Conservation (phyloP, 2,329 filamentous ascomycete genomes). For the Aspergillus tubingensis region DNA sequence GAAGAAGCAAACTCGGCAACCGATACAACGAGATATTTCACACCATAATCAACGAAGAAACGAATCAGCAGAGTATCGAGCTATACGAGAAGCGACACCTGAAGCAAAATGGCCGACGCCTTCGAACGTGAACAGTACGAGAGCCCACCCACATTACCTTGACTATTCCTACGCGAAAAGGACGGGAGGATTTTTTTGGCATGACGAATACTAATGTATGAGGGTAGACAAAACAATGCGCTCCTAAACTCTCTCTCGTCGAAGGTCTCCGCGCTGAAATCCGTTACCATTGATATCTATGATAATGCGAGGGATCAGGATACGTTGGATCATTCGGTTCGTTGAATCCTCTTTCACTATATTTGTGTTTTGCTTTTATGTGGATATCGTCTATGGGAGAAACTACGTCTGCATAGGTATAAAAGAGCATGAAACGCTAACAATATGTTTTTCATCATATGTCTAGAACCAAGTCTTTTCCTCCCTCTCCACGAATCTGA, state of each 20-base stretch:
- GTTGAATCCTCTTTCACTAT: conserved; percentile 25
- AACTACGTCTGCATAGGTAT: too few relatives aligned
- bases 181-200: too few relatives aligned
- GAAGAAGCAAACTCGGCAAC: not conserved
- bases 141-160: not conserved
- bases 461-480: conserved; percentile 83
- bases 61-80: not conserved
- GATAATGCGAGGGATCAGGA: conserved; percentile 88
- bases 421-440: too few relatives aligned
- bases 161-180: not conserved
- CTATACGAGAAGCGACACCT: too few relatives aligned
- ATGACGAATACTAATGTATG: not conserved
- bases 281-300: conserved; percentile 96
- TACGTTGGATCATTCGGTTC: conserved; percentile 82
- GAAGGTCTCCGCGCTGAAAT: conserved; percentile 89
- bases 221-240: conserved; percentile 79
- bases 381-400: not conserved
- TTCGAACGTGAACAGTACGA: conserved; percentile 72
- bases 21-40: too few relatives aligned
- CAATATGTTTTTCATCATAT: not conserved
- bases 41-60: not conserved
- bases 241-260: conserved; percentile 86
- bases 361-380: not conserved
- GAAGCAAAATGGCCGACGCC: conserved; percentile 66
- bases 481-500: conserved; percentile 77